Evolutionary conservation across 2,329 filamentous ascomycete genomes (phyloP), one percentile per base, ranked within the genome.

Genomic region (Lomentospora prolificans): DNA sequence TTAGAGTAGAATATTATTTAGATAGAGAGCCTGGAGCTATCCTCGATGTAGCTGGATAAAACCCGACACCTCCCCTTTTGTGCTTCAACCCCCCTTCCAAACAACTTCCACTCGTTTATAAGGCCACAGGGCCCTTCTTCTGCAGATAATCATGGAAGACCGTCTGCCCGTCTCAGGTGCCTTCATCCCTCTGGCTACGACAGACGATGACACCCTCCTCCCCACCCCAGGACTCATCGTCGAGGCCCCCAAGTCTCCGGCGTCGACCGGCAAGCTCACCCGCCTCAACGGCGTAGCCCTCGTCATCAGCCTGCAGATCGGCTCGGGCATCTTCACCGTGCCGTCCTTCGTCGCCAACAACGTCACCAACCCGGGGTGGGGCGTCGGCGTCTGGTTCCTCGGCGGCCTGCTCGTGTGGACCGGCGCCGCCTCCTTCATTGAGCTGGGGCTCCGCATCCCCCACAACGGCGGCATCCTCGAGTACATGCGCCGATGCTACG

Each of bases 391-490:
- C 3, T 97, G 92, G 92, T 77, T 84, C 1, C 82, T 97, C 46
- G 91, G 92, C 3, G 92, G 92, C n/a, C 67, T 96, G n/a, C 75
- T 97, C 59, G 92, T 91, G 1, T 97, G 94, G 92, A 97, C 94
- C 0, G 92, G 94, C 9, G 92, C 90, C 0, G 87, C 91, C 24
- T 96, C 90, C 63, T 97, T 96, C 71, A 94, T 94, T 3, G 94
- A 99, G 72, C 78, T 99, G 3, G 94, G 94, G 58, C 92, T 94
- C 41, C 91, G 94, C 0, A 97, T 99, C 60, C 94, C 94, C 4
- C 74, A 99, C 24, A 99, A 97, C 67, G 94, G 94, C 56, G 94
- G 94, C 3, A 81, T 92, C 12, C 94, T 97, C 69, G 86, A 95
- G 2, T 99, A 99, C 67, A 76, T 99, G 50, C 86, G 89, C 61